phyloP scores from a whole-genome alignment of 495 filamentous ascomycete genomes.

The Aspergillus diversus region DNA sequence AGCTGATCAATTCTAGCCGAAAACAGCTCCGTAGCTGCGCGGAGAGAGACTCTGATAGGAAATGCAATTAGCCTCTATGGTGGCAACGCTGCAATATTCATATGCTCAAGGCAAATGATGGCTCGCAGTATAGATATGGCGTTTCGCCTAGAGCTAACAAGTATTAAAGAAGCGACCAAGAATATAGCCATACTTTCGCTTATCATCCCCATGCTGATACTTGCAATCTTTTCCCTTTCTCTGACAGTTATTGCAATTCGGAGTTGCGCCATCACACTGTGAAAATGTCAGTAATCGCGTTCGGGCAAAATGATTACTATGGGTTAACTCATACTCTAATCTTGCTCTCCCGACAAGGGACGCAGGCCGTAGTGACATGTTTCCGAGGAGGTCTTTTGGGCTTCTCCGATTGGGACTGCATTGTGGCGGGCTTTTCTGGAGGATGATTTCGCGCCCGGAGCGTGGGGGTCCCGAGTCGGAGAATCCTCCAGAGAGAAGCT shows the following conservation, averaged over 20 bases:
- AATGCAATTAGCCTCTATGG: constrained; percentile 5
- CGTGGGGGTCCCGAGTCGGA: neutral
- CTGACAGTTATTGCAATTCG: constrained; percentile 52
- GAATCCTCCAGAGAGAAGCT: neutral
- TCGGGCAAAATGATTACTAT: neutral
- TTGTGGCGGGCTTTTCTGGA: constrained; percentile 14
- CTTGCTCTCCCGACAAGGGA: constrained; percentile 55
- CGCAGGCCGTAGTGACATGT: constrained; percentile 54
- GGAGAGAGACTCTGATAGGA: constrained; percentile 46
- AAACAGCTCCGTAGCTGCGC: constrained; percentile 52
- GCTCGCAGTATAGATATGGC: neutral
- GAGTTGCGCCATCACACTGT: constrained; percentile 51
- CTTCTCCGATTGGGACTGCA: constrained; percentile 40
- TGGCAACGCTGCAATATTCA: too few species aligned
- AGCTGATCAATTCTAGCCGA: constrained; percentile 51
- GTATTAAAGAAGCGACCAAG: neutral
- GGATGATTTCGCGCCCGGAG: neutral
- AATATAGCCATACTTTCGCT: constrained; percentile 45
- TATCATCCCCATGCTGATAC: constrained; percentile 54
- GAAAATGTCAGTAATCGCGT: neutral
- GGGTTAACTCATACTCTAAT: constrained; percentile 43
- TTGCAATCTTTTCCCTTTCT: constrained; percentile 52
- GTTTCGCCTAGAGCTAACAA: neutral
- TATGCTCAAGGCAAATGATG: neutral
- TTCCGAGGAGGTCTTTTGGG: constrained; percentile 44